These are phyloP conservation scores for Botrytis squamosa DNA, from an alignment of 2,329 filamentous ascomycete species.

Conservation along the genomic window DNA sequence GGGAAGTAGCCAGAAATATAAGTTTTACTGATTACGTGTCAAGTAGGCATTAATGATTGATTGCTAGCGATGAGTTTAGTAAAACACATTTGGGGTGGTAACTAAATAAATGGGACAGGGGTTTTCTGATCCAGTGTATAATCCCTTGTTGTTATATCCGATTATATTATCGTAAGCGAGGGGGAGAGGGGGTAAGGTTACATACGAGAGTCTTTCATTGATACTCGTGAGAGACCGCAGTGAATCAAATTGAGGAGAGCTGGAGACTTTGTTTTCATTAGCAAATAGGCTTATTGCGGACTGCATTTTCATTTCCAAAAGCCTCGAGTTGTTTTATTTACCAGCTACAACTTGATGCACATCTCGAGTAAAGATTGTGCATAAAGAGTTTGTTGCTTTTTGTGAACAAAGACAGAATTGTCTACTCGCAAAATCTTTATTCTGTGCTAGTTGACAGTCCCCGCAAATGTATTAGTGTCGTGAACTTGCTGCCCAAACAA, in stretches of 20 bases:
- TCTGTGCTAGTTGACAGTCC: neutral
- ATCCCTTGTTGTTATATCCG: neutral
- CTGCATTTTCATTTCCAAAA: neutral
- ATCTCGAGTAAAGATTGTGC: neutral
- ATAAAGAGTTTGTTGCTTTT: neutral
- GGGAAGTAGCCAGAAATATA: rapidly evolving
- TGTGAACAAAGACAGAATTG: neutral
- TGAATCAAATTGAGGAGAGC: neutral
- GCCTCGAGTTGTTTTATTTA: too few species aligned
- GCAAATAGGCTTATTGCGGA: too few species aligned
- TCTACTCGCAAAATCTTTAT: neutral
- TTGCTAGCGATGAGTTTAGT: neutral
- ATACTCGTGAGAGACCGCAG: neutral
- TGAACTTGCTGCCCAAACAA: neutral
- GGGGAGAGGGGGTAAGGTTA: neutral
- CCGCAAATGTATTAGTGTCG: neutral
- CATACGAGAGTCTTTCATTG: neutral
- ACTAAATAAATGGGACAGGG: neutral
- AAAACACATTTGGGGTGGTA: neutral
- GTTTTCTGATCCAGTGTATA: neutral
- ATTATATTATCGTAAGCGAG: neutral
- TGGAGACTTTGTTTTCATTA: neutral
- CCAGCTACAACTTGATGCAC: neutral
- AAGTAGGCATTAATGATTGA: neutral
- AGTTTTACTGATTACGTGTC: neutral